Evolutionary conservation across 768 basidiomycete genomes (phyloP).

Genomic region (Hydnum rufescens): DNA sequence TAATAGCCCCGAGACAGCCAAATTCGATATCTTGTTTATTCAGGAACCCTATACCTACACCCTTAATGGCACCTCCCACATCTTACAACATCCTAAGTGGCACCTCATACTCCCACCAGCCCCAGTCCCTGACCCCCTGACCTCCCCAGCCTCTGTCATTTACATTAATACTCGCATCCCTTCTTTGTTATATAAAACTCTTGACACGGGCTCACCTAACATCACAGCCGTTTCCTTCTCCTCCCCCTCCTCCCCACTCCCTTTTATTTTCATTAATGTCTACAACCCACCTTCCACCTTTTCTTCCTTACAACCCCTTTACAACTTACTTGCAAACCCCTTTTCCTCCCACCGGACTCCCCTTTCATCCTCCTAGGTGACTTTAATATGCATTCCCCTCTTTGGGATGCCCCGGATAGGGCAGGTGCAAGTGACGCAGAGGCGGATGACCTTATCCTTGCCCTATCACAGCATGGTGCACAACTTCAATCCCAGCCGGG

Average conservation of each 20-base stretch:
- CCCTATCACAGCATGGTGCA: neutral
- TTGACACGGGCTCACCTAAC: neutral
- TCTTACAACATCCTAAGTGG: neutral
- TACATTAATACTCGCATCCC: neutral
- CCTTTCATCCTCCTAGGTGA: conserved; percentile 4
- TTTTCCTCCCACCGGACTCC: neutral
- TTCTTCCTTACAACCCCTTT: conserved; percentile 3
- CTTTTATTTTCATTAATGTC: conserved; percentile 7
- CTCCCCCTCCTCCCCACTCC: neutral
- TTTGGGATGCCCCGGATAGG: conserved; percentile 5
- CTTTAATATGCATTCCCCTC: conserved; percentile 6
- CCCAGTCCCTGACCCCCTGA: neutral
- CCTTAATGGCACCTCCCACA: neutral
- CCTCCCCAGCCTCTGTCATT: neutral
- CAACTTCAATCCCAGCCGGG: conserved; percentile 5
- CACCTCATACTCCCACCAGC: no score
- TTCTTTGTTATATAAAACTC: neutral
- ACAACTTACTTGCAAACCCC: neutral
- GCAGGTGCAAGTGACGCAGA: neutral
- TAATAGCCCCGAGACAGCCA: neutral
- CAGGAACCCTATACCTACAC: conserved; percentile 3
- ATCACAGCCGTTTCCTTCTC: conserved; percentile 2
- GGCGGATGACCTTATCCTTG: neutral
- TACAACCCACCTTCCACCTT: conserved; percentile 9
- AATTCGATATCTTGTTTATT: conserved; percentile 7